phyloP scores from a whole-genome alignment of 2,329 filamentous ascomycete genomes.

The Claviceps spartinae region DNA sequence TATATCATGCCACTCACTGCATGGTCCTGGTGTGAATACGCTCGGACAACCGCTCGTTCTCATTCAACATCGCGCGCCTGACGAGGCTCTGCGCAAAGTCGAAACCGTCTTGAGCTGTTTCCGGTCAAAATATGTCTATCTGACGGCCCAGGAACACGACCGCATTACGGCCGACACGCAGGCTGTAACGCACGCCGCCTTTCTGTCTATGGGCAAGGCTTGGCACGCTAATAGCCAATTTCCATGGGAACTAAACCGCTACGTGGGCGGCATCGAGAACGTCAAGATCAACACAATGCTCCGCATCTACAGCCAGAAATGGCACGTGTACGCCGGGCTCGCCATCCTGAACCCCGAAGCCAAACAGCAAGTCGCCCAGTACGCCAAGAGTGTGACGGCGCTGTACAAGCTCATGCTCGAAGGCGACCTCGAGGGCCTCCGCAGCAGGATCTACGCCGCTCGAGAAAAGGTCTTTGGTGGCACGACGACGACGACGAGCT shows the following conservation, averaged over 20 bases:
- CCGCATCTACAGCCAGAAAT: constrained; percentile 96
- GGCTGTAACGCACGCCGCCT: constrained; percentile 93
- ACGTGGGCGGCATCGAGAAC: constrained; percentile 94
- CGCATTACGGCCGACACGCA: constrained; percentile 97
- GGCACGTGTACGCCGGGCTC: constrained; percentile 97
- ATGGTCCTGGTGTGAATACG: constrained; percentile 81
- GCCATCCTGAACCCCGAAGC: constrained; percentile 94
- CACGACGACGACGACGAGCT: constrained; percentile 36
- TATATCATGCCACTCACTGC: constrained; percentile 89
- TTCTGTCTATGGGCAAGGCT: constrained; percentile 92
- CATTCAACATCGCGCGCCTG: constrained; percentile 81
- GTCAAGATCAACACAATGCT: constrained; percentile 98
- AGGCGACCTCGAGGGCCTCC: constrained; percentile 63
- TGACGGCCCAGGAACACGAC: constrained; percentile 80
- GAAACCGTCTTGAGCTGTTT: constrained; percentile 73
- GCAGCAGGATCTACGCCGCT: constrained; percentile 50
- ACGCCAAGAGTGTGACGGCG: constrained; percentile 82
- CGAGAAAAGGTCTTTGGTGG: constrained; percentile 60
- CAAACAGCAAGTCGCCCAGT: constrained; percentile 84
- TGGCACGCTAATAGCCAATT: constrained; percentile 95
- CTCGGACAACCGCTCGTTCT: constrained; percentile 83
- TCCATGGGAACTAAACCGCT: constrained; percentile 92
- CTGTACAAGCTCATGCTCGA: constrained; percentile 95
- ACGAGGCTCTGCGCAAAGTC: constrained; percentile 63
- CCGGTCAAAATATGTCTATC: constrained; percentile 71